Conservation (phyloP, 179 eudicot species). For the Silene noctiflora region DNA sequence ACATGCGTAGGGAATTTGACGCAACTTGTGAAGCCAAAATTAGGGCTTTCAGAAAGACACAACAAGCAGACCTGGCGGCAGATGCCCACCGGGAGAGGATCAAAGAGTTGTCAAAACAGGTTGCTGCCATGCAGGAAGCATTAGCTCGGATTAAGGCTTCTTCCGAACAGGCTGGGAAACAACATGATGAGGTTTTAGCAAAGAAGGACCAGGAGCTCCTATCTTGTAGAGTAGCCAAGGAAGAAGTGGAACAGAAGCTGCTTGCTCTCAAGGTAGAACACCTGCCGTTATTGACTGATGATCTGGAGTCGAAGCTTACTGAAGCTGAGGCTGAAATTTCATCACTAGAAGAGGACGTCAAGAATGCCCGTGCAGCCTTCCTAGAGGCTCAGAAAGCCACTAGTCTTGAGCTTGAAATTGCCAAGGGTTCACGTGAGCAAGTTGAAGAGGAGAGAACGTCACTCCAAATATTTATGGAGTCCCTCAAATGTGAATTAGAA, state of each 20-base stretch:
- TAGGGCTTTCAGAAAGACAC: slow-evolving; percentile 45
- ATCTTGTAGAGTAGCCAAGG: slow-evolving; percentile 35
- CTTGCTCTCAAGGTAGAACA: slow-evolving; percentile 33
- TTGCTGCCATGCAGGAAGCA: slow-evolving; percentile 41
- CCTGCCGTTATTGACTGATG: slow-evolving; percentile 31
- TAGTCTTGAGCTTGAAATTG: slow-evolving; percentile 50
- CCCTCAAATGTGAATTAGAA: slow-evolving; percentile 53
- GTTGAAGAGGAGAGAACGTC: slow-evolving; percentile 51
- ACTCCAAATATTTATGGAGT: slow-evolving; percentile 40
- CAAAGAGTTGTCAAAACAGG: slow-evolving; percentile 49
- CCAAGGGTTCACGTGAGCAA: slow-evolving; percentile 43
- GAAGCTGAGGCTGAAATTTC: slow-evolving; percentile 45
- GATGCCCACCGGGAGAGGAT: slow-evolving; percentile 42
- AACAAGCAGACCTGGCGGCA: slow-evolving; percentile 50
- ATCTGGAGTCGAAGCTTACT: slow-evolving; percentile 43
- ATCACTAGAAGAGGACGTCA: slow-evolving; percentile 49
- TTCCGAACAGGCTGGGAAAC: slow-evolving; percentile 34
- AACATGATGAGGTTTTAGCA: slow-evolving; percentile 37
- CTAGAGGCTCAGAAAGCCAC: slow-evolving; percentile 36
- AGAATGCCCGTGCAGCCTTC: slow-evolving; percentile 41
- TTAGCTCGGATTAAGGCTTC: slow-evolving; percentile 46
- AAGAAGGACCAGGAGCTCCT: slow-evolving; percentile 38
- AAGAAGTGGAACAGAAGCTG: slow-evolving; percentile 40
- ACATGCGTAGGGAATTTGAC: slow-evolving; percentile 53
- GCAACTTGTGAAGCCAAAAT: slow-evolving; percentile 49